Base-by-base conservation (phyloP, 345 rosid species). In the Eucalyptus cloeziana region DNA sequence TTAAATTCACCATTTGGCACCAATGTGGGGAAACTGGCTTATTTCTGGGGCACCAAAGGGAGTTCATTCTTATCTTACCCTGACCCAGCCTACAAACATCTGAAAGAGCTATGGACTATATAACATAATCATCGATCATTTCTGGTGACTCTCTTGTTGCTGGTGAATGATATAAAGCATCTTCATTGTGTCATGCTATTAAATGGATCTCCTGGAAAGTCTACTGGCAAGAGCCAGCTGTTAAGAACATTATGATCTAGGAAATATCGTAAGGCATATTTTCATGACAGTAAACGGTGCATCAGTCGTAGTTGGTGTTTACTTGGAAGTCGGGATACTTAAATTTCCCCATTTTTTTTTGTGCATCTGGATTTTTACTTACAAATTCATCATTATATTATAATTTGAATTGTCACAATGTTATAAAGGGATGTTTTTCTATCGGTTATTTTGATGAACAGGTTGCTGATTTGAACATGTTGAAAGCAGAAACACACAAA, bases 401-500 rank as follows among this genome's bases (percentile, higher is more conserved):
- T 15, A 16, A 16, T 16, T 50, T 5, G 81, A 71, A 37, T 71
- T 71, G 11, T 37, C 81, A 37, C 24, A 16, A 31, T 31, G 43
- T 31, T 15, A 31, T 15, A 31, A 31, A 16, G 43, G 3, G 43
- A 31, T 67, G 15, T 13, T 85, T 33, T 80, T 51, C 17, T 58
- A 43, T 62, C 58, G 30, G n/a, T 89, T 37, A 30, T 19, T 86
- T 60, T 25, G 52, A 8, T 62, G 89, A 86, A 83, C 94, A 98
- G 97, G 97, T 96, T 60, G 98, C 98, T 71, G 97, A 97, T 91
- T 92, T 97, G 76, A 93, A 93, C 92, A 67, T 93, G 97, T 91
- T 96, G 94, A 95, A 92, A 90, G 99, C 94, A 89, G 98, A 96
- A 91, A 95, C 94, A 50, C 98, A 93, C 88, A 98, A 97, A 90